These are phyloP conservation scores for Symbiodinium natans DNA, from an alignment of 73 alveolate species.

Conservation along the genomic window DNA sequence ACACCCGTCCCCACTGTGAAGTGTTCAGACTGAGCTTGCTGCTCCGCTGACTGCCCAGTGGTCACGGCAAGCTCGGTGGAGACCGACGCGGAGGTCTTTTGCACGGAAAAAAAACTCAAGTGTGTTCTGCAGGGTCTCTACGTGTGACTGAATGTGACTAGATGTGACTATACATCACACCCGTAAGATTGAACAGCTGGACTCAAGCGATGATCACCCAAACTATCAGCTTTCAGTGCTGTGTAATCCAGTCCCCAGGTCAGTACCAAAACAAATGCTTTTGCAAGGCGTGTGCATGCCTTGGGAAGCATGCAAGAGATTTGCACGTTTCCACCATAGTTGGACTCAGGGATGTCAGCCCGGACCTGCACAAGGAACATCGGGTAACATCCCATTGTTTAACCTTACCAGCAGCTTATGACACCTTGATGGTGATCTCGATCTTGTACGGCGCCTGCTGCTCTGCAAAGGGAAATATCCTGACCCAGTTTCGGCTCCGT, in stretches of 20 bases:
- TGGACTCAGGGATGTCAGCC: conserved; percentile 92
- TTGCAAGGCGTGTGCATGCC: too few species aligned
- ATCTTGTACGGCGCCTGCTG: conserved; percentile 96
- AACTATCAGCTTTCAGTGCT: too few species aligned
- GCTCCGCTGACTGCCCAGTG: conserved; percentile 81
- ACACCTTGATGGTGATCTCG: conserved; percentile 97
- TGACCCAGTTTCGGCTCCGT: not conserved
- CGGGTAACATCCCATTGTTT: not conserved
- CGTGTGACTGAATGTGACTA: too few species aligned
- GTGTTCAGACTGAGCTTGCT: not conserved
- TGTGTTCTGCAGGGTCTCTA: too few species aligned
- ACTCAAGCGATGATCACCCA: too few species aligned
- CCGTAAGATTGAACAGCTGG: too few species aligned
- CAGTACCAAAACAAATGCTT: too few species aligned
- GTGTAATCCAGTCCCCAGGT: too few species aligned
- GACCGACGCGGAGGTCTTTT: conserved; percentile 80
- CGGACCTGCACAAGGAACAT: conserved; percentile 17
- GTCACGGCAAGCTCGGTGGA: conserved; percentile 75
- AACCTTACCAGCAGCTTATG: not conserved
- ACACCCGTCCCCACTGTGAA: too few species aligned
- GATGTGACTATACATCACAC: too few species aligned
- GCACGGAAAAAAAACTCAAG: too few species aligned
- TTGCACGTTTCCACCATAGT: conserved; percentile 92
- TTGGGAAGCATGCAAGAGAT: conserved; percentile 81
- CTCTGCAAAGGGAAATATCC: conserved; percentile 97